A percentile compares a stretch with the other conserved stretches of the same genome.
phyloP scores from a whole-genome alignment of 345 rosid species.

The Moricandia moricandioides region DNA sequence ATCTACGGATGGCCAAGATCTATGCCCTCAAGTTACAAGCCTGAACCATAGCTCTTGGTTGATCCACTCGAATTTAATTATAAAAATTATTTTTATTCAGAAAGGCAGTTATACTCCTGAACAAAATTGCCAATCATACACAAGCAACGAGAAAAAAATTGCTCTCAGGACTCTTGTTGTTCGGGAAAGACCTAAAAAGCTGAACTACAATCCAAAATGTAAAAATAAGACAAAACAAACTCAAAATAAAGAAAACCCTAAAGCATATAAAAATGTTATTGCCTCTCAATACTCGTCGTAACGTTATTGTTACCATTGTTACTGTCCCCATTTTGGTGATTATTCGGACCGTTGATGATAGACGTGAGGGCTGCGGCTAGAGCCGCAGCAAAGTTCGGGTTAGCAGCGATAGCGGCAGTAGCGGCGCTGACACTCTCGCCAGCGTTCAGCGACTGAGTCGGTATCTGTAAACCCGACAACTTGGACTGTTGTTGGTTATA shows the following conservation, averaged over 20 bases:
- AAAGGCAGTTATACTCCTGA: constrained; percentile 4
- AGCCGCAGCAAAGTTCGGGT: constrained; percentile 94
- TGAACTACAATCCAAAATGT: constrained; percentile 12
- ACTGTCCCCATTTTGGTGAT: constrained; percentile 23
- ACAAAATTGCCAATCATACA: constrained; percentile 16
- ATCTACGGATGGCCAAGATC: not conserved
- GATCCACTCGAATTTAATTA: not conserved
- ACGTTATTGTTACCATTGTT: constrained; percentile 16
- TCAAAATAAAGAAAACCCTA: not conserved
- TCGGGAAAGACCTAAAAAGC: not conserved
- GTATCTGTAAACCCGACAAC: constrained; percentile 74
- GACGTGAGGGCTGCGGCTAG: constrained; percentile 91
- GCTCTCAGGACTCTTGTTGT: constrained; percentile 6
- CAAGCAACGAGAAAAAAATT: constrained; percentile 9
- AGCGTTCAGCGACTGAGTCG: constrained; percentile 36
- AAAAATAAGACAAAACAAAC: not conserved
- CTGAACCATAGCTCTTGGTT: not conserved
- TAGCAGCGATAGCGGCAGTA: constrained; percentile 71
- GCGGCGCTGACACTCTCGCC: constrained; percentile 50
- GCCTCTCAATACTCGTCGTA: constrained; percentile 31
- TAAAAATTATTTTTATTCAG: not conserved
- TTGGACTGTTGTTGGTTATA: constrained; percentile 63
- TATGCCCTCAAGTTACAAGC: not conserved
- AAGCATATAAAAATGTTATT: constrained; percentile 15
- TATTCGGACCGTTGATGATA: constrained; percentile 53